These are phyloP conservation scores for Rhizoclosmatium globosum DNA, from an alignment of 192 early-diverging fungal genomes.

Conservation along the genomic window DNA sequence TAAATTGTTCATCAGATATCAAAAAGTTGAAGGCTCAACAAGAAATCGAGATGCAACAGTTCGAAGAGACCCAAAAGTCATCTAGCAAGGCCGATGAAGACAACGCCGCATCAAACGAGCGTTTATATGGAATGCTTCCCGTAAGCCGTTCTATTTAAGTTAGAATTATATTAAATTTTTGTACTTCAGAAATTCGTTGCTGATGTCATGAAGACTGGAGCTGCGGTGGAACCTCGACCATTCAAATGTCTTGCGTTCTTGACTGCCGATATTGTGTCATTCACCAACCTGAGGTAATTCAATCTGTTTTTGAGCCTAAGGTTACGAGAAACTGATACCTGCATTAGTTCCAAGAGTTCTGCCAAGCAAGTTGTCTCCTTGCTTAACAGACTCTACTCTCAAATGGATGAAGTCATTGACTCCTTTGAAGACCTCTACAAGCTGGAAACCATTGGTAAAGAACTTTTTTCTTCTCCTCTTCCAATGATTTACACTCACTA, in stretches of 20 bases:
- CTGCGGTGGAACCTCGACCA: conserved; percentile 43
- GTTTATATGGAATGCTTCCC: conserved; percentile 56
- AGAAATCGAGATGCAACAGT: conserved; percentile 50
- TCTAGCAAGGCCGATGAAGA: conserved; percentile 51
- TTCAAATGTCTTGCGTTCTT: conserved; percentile 52
- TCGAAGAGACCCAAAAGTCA: conserved; percentile 48
- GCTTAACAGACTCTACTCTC: conserved; percentile 56
- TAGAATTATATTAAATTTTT: neutral
- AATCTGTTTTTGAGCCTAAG: neutral
- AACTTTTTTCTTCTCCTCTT: neutral
- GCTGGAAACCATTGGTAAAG: conserved; percentile 52
- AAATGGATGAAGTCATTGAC: conserved; percentile 52
- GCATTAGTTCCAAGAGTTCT: conserved; percentile 35
- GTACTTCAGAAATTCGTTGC: conserved; percentile 47
- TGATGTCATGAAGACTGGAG: conserved; percentile 54
- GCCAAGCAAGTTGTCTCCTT: conserved; percentile 52
- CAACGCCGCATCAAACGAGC: conserved; percentile 52
- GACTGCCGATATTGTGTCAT: conserved; percentile 53
- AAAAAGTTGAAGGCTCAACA: conserved; percentile 51
- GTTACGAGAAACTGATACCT: neutral
- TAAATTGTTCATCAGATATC: conserved; percentile 32
- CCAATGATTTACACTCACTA: neutral
- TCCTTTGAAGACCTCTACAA: conserved; percentile 56
- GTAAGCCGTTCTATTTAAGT: neutral
- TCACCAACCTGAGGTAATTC: conserved; percentile 51